These are phyloP conservation scores for Sporothrix euskadiensis DNA, from an alignment of 2,329 filamentous ascomycete species.

Conservation along the genomic window DNA sequence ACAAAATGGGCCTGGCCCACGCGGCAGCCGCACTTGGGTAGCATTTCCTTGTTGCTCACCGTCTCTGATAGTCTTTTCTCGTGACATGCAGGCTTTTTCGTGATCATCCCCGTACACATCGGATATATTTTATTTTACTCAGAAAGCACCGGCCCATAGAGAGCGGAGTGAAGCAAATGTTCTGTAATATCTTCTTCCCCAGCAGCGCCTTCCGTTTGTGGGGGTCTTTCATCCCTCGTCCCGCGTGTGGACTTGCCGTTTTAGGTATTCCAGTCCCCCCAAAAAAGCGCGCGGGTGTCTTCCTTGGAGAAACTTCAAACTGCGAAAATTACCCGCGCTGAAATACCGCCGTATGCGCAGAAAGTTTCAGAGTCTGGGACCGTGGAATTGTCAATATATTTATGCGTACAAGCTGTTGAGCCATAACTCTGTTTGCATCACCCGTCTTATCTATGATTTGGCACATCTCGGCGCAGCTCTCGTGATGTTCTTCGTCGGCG, in stretches of 20 bases:
- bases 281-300: background rate
- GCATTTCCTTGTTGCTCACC: background rate
- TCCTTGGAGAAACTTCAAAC: background rate
- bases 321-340: background rate
- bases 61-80: background rate
- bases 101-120: background rate
- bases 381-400: no score
- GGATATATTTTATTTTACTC: background rate
- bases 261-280: conserved; percentile 16
- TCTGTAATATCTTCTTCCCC: background rate
- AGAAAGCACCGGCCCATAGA: background rate
- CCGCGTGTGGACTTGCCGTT: conserved; percentile 28
- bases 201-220: background rate
- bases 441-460: background rate
- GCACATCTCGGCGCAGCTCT: background rate
- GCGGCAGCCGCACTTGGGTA: background rate
- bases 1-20: conserved; percentile 9
- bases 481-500: background rate
- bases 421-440: background rate
- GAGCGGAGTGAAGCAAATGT: background rate
- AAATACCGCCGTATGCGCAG: background rate
- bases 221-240: conserved; percentile 1
- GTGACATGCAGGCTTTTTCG: conserved; percentile 10
- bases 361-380: background rate
- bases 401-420: background rate